Evolutionary conservation across 495 filamentous ascomycete genomes (phyloP), one percentile per base, ranked within the genome.

Genomic region (Podospora pseudopauciseta): DNA sequence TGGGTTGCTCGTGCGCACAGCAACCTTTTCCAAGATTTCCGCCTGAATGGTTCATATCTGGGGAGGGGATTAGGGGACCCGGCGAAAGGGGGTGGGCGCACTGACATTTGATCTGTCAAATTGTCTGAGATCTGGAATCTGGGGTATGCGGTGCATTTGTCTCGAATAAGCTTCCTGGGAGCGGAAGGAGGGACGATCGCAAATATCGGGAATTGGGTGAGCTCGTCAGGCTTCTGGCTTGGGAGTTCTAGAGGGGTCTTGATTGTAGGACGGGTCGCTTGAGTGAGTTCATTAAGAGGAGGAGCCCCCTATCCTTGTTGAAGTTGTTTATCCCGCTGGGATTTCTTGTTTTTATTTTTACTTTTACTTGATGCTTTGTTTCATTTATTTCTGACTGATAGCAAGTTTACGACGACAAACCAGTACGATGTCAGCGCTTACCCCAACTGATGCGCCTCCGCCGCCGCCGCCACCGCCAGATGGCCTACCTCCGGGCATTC

Each of bases 401-500:
- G 54, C 16, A 18, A 7, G 54, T 57, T 57, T 23, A 57, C 54
- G 54, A 57, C 11, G 23, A 58, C 19, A 7, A 26, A 15, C 55
- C 6, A 20, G 55, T 0, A 58, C n/a, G 23, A 19, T 58, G n/a
- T 26, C n/a, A n/a, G 5, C 11, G 16, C 55, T 9, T 58, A 23
- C 55, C 18, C n/a, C n/a, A 0, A 58, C 55, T 7, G 23, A 58
- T 23, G 15, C n/a, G 5, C n/a, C 55, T 20, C n/a, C n/a, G n/a
- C 55, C 55, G 23, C 55, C 55, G 55, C n/a, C n/a, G n/a, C 55
- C 55, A 11, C 55, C 55, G 55, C 55, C 55, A 7, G n/a, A 20
- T 20, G n/a, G n/a, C n/a, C 5, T 58, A 4, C 19, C 56, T 4
- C 63, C 63, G 3, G 70, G 59, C 59, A 34, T 73, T n/a, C 59